These are phyloP conservation scores for Metschnikowia borealis DNA, from an alignment of 805 yeast species.

Conservation along the genomic window DNA sequence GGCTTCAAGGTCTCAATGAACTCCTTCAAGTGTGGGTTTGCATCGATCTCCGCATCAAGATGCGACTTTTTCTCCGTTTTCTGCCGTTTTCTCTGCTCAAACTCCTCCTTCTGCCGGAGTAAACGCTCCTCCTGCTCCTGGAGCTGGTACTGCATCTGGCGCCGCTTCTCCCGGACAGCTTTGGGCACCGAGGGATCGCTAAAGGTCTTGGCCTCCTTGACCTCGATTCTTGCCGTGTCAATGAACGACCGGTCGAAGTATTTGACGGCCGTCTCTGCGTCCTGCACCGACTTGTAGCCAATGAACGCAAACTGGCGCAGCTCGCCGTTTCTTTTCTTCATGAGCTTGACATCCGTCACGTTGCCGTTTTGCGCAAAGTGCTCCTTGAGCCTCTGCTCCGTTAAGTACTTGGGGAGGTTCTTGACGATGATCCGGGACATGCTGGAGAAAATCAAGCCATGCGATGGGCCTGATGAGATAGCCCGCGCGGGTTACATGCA, in stretches of 20 bases:
- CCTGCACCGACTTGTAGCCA: constrained; percentile 71
- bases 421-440: constrained; percentile 91
- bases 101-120: constrained; percentile 34
- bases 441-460: not conserved
- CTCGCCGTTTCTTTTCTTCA: constrained; percentile 77
- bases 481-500: not conserved
- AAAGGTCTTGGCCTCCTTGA: constrained; percentile 78
- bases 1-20: constrained; percentile 83
- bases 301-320: constrained; percentile 91
- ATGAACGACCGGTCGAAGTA: constrained; percentile 76
- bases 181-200: constrained; percentile 79
- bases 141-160: constrained; percentile 40
- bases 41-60: constrained; percentile 59
- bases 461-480: constrained; percentile 6
- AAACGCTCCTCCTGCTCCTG: constrained; percentile 41
- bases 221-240: constrained; percentile 77
- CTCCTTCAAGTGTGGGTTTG: constrained; percentile 69
- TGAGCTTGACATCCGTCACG: constrained; percentile 84
- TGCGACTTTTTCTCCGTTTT: constrained; percentile 29
- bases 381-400: constrained; percentile 65
- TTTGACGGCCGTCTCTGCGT: constrained; percentile 73
- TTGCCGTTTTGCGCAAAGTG: constrained; percentile 60
- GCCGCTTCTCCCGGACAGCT: constrained; percentile 43
- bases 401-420: constrained; percentile 74
- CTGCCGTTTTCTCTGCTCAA: constrained; percentile 37